Base-by-base conservation (phyloP, 2,329 filamentous ascomycete genomes). In the Penicillium sp. region DNA sequence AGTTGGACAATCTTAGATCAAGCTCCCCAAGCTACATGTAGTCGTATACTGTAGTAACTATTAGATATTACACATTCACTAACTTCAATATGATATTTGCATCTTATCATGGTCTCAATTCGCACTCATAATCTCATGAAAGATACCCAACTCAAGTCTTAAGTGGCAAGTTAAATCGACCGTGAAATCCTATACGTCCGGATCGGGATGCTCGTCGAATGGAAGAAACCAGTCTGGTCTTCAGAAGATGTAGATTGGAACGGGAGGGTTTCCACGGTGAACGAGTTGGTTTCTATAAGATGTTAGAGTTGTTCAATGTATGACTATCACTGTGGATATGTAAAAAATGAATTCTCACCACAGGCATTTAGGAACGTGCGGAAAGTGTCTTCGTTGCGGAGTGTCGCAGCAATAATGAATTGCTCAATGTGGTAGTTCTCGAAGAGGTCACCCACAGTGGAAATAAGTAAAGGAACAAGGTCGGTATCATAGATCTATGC, bases 321-420 rank as follows among this genome's bases (percentile, higher is more conserved):
- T 23, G 5, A 10, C 23, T n/a, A 18, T 32, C 14, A 16, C 14
- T 8, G 10, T 32, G 8, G 7, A 19, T 16, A 26, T 3, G 10
- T 27, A 13, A 7, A 19, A 7, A 11, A 11, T 38, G n/a, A 35
- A 27, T 7, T 67, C 83, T 67, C 72, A 87, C 84, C 71, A 69
- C 84, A 87, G 52, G 79, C 79, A 53, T 78, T 71, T 60, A 79
- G 66, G 64, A 88, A 87, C 26, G 76, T 73, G 61, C 81, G 76
- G 67, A 86, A 86, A 0, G 84, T 88, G 48, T 84, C 74, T 51
- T 79, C 75, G 55, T 87, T 87, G 51, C 85, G 80, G 50, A 87
- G 76, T 0, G 84, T 84, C 13, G 82, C 81, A 3, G 84, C 79
- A 57, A 87, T 81, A 52, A 88, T 70, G 42, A 85, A 81, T 41